Conservation (phyloP, 73 alveolate species). For the Symbiodinium pilosum region DNA sequence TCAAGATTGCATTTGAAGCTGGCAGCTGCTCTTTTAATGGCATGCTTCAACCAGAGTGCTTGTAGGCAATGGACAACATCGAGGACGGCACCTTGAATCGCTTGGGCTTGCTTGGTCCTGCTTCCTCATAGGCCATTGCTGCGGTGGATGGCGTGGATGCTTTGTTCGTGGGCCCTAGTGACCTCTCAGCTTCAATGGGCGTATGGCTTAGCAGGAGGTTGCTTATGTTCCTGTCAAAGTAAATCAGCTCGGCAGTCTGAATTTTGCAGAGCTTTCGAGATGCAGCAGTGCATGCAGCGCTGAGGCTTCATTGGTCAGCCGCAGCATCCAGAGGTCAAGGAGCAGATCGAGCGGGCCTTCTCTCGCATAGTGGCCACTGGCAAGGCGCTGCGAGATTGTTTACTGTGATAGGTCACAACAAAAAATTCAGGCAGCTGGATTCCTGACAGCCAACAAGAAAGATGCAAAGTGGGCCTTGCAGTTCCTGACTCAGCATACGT, state of each 20-base stretch:
- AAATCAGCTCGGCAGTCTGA: too few relatives aligned
- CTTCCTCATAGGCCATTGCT: slow-evolving; percentile 61
- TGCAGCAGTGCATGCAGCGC: too few relatives aligned
- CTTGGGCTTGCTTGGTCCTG: not conserved
- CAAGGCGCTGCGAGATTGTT: slow-evolving; percentile 60
- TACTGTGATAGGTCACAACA: too few relatives aligned
- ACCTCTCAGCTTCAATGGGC: slow-evolving; percentile 82
- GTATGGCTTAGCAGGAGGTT: not conserved
- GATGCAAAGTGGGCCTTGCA: slow-evolving; percentile 77
- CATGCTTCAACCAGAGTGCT: too few relatives aligned
- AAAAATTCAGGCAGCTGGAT: slow-evolving; percentile 85
- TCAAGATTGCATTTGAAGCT: too few relatives aligned
- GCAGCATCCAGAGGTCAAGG: slow-evolving; percentile 66
- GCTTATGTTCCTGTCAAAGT: too few relatives aligned
- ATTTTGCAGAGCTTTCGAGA: too few relatives aligned
- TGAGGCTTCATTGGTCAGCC: slow-evolving; percentile 91
- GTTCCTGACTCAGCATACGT: not conserved
- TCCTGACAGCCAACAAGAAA: slow-evolving; percentile 70
- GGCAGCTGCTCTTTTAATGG: not conserved
- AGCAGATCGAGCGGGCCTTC: slow-evolving; percentile 37
- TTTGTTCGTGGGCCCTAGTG: slow-evolving; percentile 92
- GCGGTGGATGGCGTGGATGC: slow-evolving; percentile 90
- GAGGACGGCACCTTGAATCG: not conserved
- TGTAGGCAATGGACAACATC: slow-evolving; percentile 59
- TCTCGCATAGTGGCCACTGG: slow-evolving; percentile 88